Percentiles rank a stretch among this genome's conserved stretches.
These are phyloP conservation scores for Penicillium fimorum DNA, from an alignment of 495 filamentous ascomycete genomes.

Conservation along the genomic window DNA sequence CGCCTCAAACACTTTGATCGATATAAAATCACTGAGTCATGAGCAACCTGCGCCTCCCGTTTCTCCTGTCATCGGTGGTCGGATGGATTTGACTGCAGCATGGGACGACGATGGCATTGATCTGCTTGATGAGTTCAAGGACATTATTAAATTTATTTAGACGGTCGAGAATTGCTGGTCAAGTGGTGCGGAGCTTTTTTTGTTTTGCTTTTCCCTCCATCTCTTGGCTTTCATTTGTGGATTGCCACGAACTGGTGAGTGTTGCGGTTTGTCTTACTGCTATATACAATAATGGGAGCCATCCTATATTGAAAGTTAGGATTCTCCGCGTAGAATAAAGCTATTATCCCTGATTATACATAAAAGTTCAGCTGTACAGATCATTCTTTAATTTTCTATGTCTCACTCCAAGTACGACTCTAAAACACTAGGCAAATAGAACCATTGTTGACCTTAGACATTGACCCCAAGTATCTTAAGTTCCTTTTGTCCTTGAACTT, in stretches of 20 bases:
- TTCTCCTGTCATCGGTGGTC: not conserved
- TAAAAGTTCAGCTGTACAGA: not conserved
- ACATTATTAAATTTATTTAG: conserved; percentile 35
- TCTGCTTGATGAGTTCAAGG: conserved; percentile 39
- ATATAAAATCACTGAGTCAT: not conserved
- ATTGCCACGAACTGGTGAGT: not conserved
- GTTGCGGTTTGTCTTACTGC: not conserved
- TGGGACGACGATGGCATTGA: conserved; percentile 6
- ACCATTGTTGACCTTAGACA: not conserved
- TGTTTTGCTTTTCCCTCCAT: not conserved
- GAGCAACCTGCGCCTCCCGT: not conserved
- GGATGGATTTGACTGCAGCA: not conserved
- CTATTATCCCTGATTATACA: not conserved
- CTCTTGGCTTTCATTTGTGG: not conserved
- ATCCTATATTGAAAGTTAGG: not conserved
- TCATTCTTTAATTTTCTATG: not conserved
- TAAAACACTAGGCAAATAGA: not conserved
- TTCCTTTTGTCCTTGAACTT: not conserved
- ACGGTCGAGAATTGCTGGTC: not conserved
- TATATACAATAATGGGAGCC: not conserved
- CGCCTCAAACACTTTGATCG: not conserved
- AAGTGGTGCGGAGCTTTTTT: not conserved
- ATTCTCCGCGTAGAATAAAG: not conserved
- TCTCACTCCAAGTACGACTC: not conserved
- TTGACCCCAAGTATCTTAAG: not conserved